These are phyloP conservation scores for Oehlia diaphana DNA, from an alignment of 192 early-diverging fungal species.

Conservation along the genomic window DNA sequence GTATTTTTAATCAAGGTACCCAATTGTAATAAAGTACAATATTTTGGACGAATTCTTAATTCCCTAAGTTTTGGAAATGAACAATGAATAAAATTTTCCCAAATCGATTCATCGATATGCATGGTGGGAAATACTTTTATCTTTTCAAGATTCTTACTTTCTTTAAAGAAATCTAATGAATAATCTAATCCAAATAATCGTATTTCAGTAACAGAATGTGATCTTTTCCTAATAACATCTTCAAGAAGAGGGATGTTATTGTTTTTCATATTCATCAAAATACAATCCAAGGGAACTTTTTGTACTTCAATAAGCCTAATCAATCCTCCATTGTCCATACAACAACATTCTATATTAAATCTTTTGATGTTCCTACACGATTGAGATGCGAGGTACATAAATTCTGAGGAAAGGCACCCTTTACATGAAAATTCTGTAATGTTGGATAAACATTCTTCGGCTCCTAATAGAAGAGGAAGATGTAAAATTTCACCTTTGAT, in stretches of 20 bases:
- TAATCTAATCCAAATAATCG: neutral
- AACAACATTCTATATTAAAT: neutral
- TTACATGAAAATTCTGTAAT: neutral
- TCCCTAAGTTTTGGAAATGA: neutral
- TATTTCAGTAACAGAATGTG: neutral
- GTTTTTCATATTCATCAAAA: neutral
- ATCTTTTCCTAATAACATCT: neutral
- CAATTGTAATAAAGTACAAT: neutral
- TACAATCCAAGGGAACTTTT: neutral
- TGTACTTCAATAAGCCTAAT: neutral
- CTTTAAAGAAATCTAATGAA: neutral
- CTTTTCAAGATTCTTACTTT: neutral
- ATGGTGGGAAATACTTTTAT: neutral
- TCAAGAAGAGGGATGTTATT: neutral
- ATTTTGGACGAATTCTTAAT: neutral
- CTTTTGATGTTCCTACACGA: neutral
- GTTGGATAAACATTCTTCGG: neutral
- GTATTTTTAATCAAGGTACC: neutral
- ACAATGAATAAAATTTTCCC: neutral
- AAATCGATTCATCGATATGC: neutral
- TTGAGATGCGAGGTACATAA: neutral
- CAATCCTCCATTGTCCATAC: neutral
- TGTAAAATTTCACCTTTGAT: neutral
- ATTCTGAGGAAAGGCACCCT: neutral
- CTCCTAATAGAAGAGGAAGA: neutral